Percentiles rank a stretch among this genome's conserved stretches.
phyloP scores from a whole-genome alignment of 768 basidiomycete species.

The Coprinellus micaceus region DNA sequence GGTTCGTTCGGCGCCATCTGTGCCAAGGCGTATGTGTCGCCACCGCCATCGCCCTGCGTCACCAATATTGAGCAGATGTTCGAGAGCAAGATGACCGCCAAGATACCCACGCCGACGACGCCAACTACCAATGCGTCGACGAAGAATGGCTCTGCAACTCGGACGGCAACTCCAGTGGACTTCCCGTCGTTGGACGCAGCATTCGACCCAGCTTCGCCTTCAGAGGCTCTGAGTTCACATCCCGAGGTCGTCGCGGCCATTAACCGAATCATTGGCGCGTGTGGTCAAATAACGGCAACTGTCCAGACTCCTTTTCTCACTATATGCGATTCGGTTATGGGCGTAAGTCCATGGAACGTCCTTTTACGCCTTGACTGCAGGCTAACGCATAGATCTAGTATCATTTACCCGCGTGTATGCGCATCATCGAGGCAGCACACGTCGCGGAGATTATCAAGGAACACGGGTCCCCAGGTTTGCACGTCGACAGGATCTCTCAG shows the following conservation, averaged over 20 bases:
- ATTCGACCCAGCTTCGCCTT: slow-evolving; percentile 39
- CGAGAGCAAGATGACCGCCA: not conserved
- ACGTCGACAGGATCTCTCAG: slow-evolving; percentile 44
- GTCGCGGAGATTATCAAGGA: slow-evolving; percentile 67
- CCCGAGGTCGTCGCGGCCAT: slow-evolving; percentile 59
- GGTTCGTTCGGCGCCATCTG: slow-evolving; percentile 13
- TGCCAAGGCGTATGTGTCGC: slow-evolving; percentile 27
- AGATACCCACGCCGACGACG: not conserved
- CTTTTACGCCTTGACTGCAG: not conserved
- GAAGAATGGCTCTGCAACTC: slow-evolving; percentile 4
- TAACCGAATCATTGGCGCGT: slow-evolving; percentile 63
- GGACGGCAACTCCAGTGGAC: slow-evolving; percentile 30
- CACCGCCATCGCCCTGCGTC: slow-evolving; percentile 30
- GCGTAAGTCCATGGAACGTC: slow-evolving; percentile 40
- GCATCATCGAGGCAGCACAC: slow-evolving; percentile 69
- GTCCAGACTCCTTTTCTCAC: slow-evolving; percentile 67
- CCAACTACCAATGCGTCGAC: slow-evolving; percentile 15
- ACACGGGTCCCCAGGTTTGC: slow-evolving; percentile 51
- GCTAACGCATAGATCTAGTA: slow-evolving; percentile 43
- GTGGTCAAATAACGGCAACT: slow-evolving; percentile 61
- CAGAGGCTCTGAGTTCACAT: slow-evolving; percentile 56
- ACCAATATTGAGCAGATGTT: slow-evolving; percentile 10
- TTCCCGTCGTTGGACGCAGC: slow-evolving; percentile 57
- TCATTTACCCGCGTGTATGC: slow-evolving; percentile 70
- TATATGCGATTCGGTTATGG: slow-evolving; percentile 72